A percentile compares a stretch with the other conserved stretches of the same genome.
phyloP scores from a whole-genome alignment of 106 monocot genomes.

The Allium fistulosum region DNA sequence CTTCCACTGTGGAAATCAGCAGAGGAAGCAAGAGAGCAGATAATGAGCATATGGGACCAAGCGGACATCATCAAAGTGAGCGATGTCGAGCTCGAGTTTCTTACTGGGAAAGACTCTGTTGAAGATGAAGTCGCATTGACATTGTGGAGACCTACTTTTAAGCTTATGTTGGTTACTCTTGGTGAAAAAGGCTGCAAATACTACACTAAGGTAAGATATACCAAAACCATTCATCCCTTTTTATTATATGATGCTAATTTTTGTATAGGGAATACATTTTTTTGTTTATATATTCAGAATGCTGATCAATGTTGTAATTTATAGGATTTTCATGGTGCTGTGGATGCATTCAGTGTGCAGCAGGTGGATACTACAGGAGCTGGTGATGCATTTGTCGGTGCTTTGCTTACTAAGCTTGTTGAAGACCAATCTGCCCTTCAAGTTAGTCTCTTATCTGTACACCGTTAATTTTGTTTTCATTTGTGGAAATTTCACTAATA shows the following conservation, averaged over 20 bases:
- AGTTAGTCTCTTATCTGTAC: slow-evolving; percentile 12
- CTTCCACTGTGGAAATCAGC: slow-evolving; percentile 33
- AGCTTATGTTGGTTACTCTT: slow-evolving; percentile 28
- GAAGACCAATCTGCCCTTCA: slow-evolving; percentile 65
- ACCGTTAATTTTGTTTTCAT: background rate
- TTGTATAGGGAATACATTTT: too few relatives aligned
- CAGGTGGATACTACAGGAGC: slow-evolving; percentile 87
- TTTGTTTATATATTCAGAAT: too few relatives aligned
- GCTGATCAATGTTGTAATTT: background rate
- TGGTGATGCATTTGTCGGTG: slow-evolving; percentile 92
- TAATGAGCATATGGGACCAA: slow-evolving; percentile 39
- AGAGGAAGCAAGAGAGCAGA: slow-evolving; percentile 21
- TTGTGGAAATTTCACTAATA: background rate
- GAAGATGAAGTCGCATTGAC: slow-evolving; percentile 23
- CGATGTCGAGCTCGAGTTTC: slow-evolving; percentile 36
- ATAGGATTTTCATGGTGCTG: slow-evolving; percentile 80
- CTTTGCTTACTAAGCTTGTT: slow-evolving; percentile 44
- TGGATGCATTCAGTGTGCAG: slow-evolving; percentile 47
- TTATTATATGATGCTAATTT: too few relatives aligned
- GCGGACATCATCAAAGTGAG: slow-evolving; percentile 42
- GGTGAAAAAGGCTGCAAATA: slow-evolving; percentile 37
- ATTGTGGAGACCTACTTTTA: slow-evolving; percentile 19
- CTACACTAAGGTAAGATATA: slow-evolving; percentile 31
- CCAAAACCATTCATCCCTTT: too few relatives aligned
- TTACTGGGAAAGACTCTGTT: slow-evolving; percentile 18